These are phyloP conservation scores for Tuber borchii DNA, from an alignment of 495 filamentous ascomycete species.

Conservation along the genomic window DNA sequence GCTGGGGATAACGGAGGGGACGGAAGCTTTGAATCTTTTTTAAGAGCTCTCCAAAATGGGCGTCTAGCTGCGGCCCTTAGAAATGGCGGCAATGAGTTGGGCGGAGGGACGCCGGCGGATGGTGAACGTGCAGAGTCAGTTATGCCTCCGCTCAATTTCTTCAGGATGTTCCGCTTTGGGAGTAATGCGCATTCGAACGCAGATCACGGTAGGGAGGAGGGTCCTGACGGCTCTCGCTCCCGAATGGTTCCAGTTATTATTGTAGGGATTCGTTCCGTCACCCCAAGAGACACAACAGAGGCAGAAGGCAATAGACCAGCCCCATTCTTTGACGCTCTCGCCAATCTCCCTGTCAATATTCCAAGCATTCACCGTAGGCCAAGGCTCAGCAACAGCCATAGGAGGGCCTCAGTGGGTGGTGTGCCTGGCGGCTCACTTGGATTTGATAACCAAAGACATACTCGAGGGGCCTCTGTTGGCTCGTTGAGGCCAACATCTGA, in stretches of 20 bases:
- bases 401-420: constrained; percentile 50
- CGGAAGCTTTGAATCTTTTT: constrained; percentile 54
- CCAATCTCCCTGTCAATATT: constrained; percentile 48
- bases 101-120: constrained; percentile 37
- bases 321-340: constrained; percentile 57
- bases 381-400: constrained; percentile 50
- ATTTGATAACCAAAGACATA: constrained; percentile 51
- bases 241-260: constrained; percentile 46
- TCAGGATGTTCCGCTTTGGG: constrained; percentile 57
- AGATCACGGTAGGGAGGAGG: constrained; percentile 48
- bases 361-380: constrained; percentile 46
- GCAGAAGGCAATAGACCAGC: constrained; percentile 49
- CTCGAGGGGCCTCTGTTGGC: constrained; percentile 43
- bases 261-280: constrained; percentile 66
- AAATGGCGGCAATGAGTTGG: constrained; percentile 43
- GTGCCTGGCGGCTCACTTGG: constrained; percentile 34
- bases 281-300: constrained; percentile 48
- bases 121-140: constrained; percentile 42
- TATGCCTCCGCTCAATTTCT: constrained; percentile 53
- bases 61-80: constrained; percentile 46
- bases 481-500: constrained; percentile 46
- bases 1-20: constrained; percentile 54
- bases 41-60: constrained; percentile 53
- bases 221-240: constrained; percentile 48
- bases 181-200: constrained; percentile 47